phyloP scores from a whole-genome alignment of 73 alveolate species.

The Symbiodinium natans region DNA sequence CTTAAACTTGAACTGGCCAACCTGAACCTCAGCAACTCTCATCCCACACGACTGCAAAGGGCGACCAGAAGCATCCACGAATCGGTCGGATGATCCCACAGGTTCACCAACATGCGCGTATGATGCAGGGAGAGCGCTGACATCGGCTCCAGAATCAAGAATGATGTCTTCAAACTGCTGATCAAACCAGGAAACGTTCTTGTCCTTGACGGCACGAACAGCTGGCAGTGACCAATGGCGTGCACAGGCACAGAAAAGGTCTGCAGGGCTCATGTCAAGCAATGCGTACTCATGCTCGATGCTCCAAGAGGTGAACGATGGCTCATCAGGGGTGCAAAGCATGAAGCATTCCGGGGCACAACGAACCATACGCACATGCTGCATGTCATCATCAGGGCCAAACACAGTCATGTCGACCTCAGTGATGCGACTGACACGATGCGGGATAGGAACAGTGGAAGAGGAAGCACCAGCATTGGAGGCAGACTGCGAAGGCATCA shows the following conservation, averaged over 20 bases:
- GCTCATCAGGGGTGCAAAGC: neutral
- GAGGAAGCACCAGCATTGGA: too few species aligned
- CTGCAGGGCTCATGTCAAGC: neutral
- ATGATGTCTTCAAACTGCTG: neutral
- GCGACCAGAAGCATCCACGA: neutral
- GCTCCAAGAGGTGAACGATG: neutral
- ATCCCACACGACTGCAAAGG: neutral
- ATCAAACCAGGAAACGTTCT: neutral
- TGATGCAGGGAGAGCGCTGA: neutral
- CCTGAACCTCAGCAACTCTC: neutral
- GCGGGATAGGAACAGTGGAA: too few species aligned
- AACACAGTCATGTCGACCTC: too few species aligned
- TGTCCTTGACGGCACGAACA: too few species aligned
- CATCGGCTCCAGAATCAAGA: neutral
- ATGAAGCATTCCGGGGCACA: neutral
- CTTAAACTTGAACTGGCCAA: neutral
- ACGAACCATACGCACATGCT: neutral
- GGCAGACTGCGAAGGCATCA: too few species aligned
- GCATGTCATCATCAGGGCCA: too few species aligned
- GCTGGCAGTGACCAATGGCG: neutral
- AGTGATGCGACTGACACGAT: too few species aligned
- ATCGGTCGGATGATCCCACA: neutral
- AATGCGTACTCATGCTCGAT: neutral
- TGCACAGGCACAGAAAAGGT: neutral
- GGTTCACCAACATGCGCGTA: neutral